phyloP scores from a whole-genome alignment of 805 yeast genomes.

The Sugiyamaella americana region DNA sequence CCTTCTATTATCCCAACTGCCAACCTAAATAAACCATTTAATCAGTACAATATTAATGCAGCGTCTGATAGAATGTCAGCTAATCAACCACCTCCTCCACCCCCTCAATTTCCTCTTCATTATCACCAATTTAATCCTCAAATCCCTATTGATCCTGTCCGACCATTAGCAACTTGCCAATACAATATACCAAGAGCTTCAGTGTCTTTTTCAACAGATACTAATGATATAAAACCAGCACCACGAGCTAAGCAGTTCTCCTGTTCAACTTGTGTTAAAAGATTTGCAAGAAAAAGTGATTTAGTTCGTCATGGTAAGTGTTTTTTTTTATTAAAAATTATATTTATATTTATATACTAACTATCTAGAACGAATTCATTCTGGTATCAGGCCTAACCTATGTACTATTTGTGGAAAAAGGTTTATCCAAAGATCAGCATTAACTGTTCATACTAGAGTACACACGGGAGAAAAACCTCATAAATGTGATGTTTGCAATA shows the following conservation, averaged over 20 bases:
- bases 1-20: no score
- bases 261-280: constrained; percentile 49
- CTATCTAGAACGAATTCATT: constrained; percentile 51
- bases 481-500: constrained; percentile 40
- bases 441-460: constrained; percentile 70
- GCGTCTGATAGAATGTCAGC: no score
- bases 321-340: no score
- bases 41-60: no score
- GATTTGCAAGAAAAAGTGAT: constrained; percentile 72
- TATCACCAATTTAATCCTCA: background rate
- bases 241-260: constrained; percentile 26
- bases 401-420: constrained; percentile 58
- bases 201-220: background rate
- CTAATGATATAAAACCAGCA: background rate
- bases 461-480: constrained; percentile 82
- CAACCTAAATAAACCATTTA: no score
- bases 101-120: background rate
- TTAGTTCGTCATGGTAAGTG: constrained; percentile 58
- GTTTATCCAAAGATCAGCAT: constrained; percentile 76
- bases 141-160: background rate
- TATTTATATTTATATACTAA: no score
- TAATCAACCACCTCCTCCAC: background rate
- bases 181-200: background rate
- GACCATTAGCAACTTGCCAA: background rate
- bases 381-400: constrained; percentile 37